These are phyloP conservation scores for Bathelium albidoporum DNA, from an alignment of 495 filamentous ascomycete species.

Conservation along the genomic window DNA sequence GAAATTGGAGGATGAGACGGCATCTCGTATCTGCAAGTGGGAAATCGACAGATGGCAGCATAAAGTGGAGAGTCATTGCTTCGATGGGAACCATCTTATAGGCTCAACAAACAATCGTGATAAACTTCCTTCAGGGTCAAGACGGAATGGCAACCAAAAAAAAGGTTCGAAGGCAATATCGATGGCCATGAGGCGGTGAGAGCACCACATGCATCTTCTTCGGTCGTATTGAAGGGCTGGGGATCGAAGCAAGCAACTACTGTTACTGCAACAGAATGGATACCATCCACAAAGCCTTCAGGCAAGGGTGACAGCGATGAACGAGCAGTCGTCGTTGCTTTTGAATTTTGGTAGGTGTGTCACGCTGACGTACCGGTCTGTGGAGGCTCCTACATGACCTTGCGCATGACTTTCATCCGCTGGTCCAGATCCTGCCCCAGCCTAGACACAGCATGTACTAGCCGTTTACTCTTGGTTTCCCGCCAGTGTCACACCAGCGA, in stretches of 20 bases:
- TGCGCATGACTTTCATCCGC: neutral
- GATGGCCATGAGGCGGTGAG: neutral
- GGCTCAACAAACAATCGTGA: neutral
- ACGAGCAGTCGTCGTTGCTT: too few relatives aligned
- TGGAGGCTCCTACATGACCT: neutral
- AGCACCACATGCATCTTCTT: neutral
- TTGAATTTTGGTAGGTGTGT: too few relatives aligned
- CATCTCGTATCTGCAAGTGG: neutral
- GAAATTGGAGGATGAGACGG: neutral
- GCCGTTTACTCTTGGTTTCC: neutral
- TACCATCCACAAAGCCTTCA: too few relatives aligned
- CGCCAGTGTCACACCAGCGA: neutral
- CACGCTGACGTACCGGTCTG: neutral
- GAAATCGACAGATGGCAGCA: neutral
- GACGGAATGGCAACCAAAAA: neutral
- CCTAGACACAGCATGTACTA: too few relatives aligned
- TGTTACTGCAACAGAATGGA: too few relatives aligned
- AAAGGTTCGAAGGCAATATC: neutral
- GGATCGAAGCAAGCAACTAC: neutral
- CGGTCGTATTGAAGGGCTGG: neutral
- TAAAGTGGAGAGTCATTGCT: neutral
- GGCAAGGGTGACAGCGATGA: too few relatives aligned
- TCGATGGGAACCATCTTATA: neutral
- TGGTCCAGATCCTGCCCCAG: neutral
- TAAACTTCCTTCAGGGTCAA: neutral